phyloP scores from a whole-genome alignment of 2,329 filamentous ascomycete species.

The Arthrobotrys entomopaga region DNA sequence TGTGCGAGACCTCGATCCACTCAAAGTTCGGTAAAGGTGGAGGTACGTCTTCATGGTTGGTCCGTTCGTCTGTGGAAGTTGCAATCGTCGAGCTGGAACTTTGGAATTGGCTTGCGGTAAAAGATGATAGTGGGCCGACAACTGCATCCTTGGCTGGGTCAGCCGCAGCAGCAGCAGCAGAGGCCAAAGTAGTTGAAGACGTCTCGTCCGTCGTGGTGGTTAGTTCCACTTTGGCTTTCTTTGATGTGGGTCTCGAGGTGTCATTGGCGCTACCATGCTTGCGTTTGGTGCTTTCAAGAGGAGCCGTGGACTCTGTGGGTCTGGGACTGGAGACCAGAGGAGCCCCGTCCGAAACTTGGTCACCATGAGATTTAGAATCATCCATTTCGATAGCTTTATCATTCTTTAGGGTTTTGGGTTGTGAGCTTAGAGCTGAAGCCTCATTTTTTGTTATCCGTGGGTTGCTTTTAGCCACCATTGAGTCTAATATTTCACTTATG shows the following conservation, averaged over 20 bases:
- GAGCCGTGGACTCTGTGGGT: neutral
- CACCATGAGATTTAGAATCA: no score
- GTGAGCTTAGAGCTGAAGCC: no score
- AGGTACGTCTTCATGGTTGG: neutral
- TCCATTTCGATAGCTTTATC: no score
- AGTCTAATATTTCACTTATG: no score
- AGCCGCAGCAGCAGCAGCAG: conserved; percentile 37
- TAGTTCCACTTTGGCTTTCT: conserved; percentile 32
- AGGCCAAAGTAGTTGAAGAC: neutral
- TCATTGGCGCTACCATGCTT: conserved; percentile 17
- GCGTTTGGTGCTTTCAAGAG: conserved; percentile 24
- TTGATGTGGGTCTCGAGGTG: conserved; percentile 11
- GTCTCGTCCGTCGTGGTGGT: conserved; percentile 12
- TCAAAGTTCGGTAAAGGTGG: conserved; percentile 29
- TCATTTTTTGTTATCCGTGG: no score
- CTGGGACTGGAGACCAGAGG: neutral
- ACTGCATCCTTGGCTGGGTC: conserved; percentile 33
- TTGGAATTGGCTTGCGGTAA: conserved; percentile 29
- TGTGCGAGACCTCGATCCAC: conserved; percentile 36
- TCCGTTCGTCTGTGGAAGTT: neutral
- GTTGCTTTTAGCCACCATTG: no score
- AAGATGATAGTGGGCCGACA: conserved; percentile 20
- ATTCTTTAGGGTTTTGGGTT: no score
- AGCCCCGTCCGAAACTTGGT: no score
- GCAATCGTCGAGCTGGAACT: conserved; percentile 13